Evolutionary conservation across 2,329 filamentous ascomycete genomes (phyloP), one percentile per base, ranked within the genome.

Genomic region (Aureobasidium melanogenum): DNA sequence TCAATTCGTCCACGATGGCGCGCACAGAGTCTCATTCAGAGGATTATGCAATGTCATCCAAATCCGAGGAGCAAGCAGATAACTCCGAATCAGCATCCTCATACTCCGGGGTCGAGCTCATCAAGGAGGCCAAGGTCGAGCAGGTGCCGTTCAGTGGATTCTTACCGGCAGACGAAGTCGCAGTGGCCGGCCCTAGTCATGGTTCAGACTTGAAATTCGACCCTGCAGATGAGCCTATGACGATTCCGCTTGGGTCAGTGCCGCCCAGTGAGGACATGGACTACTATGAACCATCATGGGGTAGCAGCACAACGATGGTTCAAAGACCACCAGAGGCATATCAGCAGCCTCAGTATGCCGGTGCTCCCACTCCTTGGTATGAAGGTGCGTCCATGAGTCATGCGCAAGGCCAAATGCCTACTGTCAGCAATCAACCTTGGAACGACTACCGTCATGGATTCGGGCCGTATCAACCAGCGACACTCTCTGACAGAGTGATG

Each of bases 281-380:
- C 43, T 59, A 39, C 32, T 59, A 59, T 50, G 56, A n/a, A 7
- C 36, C 44, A 9, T 19, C 43, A 19, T 59, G 56, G 56, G 32
- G 17, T 19, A 12, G 44, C 22, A 44, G n/a, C 24, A 47, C 41
- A 9, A 24, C 43, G 24, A 41, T 15, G 17, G 30, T 32, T 15
- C 56, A 59, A 22, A 30, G 34, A 48, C 15, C 44, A 24, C 44
- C 43, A 32, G 56, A 59, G 17, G 19, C 41, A 17, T 59, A 59
- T n/a, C 34, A 48, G 32, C 56, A 59, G 26, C 34, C 36, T 30
- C 56, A 48, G 17, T 59, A 41, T 59, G 17, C 44, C 22, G 19
- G 24, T 14, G 8, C 22, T 17, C n/a, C 44, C 2, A 14, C 17
- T n/a, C 44, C 32, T n/a, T 59, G 56, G 56, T 59, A 48, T 15